Evolutionary conservation across 441 rosid species (phyloP).

Genomic region (Adansonia gregorii): DNA sequence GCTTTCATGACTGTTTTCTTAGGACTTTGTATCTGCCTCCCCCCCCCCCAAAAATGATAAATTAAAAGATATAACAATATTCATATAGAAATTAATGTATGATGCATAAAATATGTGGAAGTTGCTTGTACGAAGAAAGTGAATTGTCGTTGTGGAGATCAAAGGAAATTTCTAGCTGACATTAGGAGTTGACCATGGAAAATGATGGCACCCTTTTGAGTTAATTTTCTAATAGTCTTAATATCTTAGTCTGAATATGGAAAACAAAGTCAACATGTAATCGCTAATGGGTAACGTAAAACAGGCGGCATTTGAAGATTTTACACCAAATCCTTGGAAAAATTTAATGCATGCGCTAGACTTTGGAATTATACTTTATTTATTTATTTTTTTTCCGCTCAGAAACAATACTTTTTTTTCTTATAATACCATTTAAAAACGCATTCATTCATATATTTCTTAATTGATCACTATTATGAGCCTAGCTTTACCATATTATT

Average conservation of each 20-base stretch:
- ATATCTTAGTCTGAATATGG: background rate
- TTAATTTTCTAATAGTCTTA: background rate
- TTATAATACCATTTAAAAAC: background rate
- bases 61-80: background rate
- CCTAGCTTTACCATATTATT: background rate
- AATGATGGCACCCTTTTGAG: background rate
- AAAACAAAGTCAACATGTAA: background rate
- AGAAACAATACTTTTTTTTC: background rate
- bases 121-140: background rate
- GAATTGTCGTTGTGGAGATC: background rate
- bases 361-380: background rate
- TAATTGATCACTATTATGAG: background rate
- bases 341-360: background rate
- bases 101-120: background rate
- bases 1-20: background rate
- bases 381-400: too few species aligned
- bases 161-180: background rate
- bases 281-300: background rate
- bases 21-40: background rate
- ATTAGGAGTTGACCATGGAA: background rate
- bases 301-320: background rate
- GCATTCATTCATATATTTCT: background rate
- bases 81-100: too few species aligned
- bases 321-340: conserved; percentile 22
- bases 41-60: background rate